Base-by-base conservation (phyloP, 176 grass and related monocot species). In the Carex scoparia region DNA sequence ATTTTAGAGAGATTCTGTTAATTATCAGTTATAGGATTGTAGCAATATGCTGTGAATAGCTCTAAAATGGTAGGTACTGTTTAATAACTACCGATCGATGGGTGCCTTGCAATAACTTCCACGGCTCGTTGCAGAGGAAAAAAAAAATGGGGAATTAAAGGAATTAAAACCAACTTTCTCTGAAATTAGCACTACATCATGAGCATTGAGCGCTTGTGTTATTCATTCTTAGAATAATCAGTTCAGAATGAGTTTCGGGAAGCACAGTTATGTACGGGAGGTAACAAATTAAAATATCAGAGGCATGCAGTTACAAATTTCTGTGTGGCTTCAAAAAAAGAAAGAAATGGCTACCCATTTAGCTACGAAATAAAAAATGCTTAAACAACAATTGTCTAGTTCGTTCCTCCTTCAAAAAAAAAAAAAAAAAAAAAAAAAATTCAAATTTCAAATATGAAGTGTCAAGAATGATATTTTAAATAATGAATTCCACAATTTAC, bases 1-100 rank as follows among this genome's bases (percentile, higher is more conserved):
- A 77, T 57, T 78, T 78, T 56, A 33, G 73, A 78, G 46, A 55
- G 13, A 78, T 57, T 19, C 27, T 5, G 73, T 78, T 57, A 33
- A 16, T 78, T 57, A 7, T 65, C 61, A 49, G 80, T 68, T 83
- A 49, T 49, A 65, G 38, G 19, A 67, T 83, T 59, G 42, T 53
- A 83, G 28, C 42, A 32, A 66, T 48, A 48, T 46, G 37, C 19
- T 65, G 56, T 60, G 62, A 53, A 49, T 9, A 48, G 62, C 62
- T 69, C 63, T 51, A 65, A 31, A 83, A 83, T 23, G 38, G 81
- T 68, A 83, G 81, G 81, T 68, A 16, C 61, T 23, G 49, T 78
- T 56, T 56, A 57, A 55, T 30, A 55, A 77, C 72, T 77, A 56
- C 46, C 72, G 4, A 77, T 55, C 49, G 7, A 77, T 19, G 32